Conservation (phyloP, 306 rosid species). For the Castanea sativa region DNA sequence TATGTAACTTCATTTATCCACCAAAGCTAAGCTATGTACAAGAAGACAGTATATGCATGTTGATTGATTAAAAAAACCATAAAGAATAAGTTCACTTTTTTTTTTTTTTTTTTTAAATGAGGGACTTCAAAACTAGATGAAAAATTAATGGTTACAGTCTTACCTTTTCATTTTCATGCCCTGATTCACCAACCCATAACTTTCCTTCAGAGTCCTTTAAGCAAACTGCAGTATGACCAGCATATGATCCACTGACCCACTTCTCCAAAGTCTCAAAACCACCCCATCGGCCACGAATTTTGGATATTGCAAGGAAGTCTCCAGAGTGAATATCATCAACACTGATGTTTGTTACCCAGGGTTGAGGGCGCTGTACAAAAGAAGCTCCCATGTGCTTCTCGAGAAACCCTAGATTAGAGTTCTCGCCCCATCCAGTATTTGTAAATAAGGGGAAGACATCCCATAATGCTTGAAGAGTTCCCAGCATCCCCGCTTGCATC, state of each 20-base stretch:
- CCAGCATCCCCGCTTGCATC: constrained; percentile 90
- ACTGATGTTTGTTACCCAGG: constrained; percentile 76
- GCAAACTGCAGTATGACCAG: constrained; percentile 94
- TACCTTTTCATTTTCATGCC: constrained; percentile 85
- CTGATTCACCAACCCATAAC: constrained; percentile 97
- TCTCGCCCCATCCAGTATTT: constrained; percentile 92
- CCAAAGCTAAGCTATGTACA: neutral
- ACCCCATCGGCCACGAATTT: constrained; percentile 98
- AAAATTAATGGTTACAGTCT: neutral
- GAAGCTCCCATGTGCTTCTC: constrained; percentile 87
- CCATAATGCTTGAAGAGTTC: constrained; percentile 80
- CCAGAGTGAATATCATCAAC: constrained; percentile 87
- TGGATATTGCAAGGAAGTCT: constrained; percentile 92
- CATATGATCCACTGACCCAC: constrained; percentile 96
- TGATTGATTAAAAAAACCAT: neutral
- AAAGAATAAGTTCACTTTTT: neutral
- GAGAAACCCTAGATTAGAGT: constrained; percentile 68
- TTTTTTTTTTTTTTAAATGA: neutral
- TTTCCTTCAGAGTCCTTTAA: constrained; percentile 85
- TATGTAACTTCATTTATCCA: neutral
- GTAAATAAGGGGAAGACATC: constrained; percentile 87
- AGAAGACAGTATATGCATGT: neutral
- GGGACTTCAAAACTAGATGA: neutral
- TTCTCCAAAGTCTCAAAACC: constrained; percentile 92
- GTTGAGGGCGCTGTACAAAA: constrained; percentile 67